Base-by-base conservation (phyloP, 106 monocot genomes). In the Allium fistulosum region DNA sequence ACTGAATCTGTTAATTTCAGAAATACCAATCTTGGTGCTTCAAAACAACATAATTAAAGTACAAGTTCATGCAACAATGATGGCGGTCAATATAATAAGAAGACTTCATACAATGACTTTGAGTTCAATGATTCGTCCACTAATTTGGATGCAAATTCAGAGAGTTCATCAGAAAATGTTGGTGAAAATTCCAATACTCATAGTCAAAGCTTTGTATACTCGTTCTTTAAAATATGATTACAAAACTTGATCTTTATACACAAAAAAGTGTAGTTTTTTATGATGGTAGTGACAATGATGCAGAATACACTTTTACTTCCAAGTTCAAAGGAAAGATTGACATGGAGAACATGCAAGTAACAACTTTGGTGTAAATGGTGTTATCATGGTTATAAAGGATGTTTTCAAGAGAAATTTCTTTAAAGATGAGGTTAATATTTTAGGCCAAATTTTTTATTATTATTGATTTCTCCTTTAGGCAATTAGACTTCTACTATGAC, bases 341-440 rank as follows among this genome's bases (percentile, higher is more conserved):
- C 22, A 22, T 22, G 5, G 49, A 8, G 50, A 18, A 18, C 18
- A 18, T 6, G 8, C n/a, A 66, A 10, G 49, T 10, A 51, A 10
- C 48, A 51, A 13, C 17, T 1, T 51, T 66, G 18, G 65, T 50
- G 65, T 18, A 2, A 0, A 66, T 12, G 3, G 11, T 66, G 7
- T 66, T 66, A 9, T 66, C 49, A 51, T 66, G 49, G 16, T 10
- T 22, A 22, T 66, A 4, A 9, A 66, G 2, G 65, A 66, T 66
- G 27, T 66, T 3, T 51, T 50, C 26, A 66, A 66, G 3, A 49
- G 17, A 22, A 51, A 51, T 46, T 17, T 66, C 16, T 51, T 50
- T 17, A 66, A 66, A 50, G 65, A 66, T 17, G n/a, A 66, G 65
- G 65, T 66, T 48, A 13, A 45, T 61, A 10, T 2, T 61, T 61